Conservation (phyloP, 2,329 filamentous ascomycete genomes). For the Claviceps arundinis region DNA sequence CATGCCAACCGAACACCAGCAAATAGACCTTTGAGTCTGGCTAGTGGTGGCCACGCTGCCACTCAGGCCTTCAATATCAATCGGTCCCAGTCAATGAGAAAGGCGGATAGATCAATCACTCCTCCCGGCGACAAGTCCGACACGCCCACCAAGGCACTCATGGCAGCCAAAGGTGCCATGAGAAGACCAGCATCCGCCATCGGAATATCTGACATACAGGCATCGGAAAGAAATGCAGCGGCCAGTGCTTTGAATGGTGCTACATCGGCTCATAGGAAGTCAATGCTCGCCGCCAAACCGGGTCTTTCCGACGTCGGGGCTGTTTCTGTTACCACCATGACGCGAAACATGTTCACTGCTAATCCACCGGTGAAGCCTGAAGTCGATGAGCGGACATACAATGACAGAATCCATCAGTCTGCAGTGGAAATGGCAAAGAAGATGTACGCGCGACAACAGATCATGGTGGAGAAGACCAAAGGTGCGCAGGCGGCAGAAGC, state of each 20-base stretch:
- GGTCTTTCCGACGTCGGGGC: constrained; percentile 50
- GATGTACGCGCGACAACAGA: constrained; percentile 65
- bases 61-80: constrained; percentile 26
- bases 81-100: constrained; percentile 16
- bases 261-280: constrained; percentile 47
- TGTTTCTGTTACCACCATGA: constrained; percentile 52
- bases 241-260: constrained; percentile 64
- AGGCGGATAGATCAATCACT: constrained; percentile 9
- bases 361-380: constrained; percentile 59
- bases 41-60: constrained; percentile 16
- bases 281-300: constrained; percentile 26
- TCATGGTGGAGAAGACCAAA: constrained; percentile 38
- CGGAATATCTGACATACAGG: constrained; percentile 5
- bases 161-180: constrained; percentile 69
- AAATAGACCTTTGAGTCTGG: constrained; percentile 9
- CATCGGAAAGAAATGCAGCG: constrained; percentile 28
- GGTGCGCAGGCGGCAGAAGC: constrained; percentile 22
- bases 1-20: constrained; percentile 18
- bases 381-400: constrained; percentile 57
- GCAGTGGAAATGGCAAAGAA: constrained; percentile 81
- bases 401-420: constrained; percentile 64
- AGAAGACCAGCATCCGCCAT: constrained; percentile 8
- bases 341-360: constrained; percentile 65
- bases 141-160: constrained; percentile 40
- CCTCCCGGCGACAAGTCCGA: constrained; percentile 28